These are phyloP conservation scores for Tulasnella sp. DNA, from an alignment of 768 basidiomycete genomes.

Conservation along the genomic window DNA sequence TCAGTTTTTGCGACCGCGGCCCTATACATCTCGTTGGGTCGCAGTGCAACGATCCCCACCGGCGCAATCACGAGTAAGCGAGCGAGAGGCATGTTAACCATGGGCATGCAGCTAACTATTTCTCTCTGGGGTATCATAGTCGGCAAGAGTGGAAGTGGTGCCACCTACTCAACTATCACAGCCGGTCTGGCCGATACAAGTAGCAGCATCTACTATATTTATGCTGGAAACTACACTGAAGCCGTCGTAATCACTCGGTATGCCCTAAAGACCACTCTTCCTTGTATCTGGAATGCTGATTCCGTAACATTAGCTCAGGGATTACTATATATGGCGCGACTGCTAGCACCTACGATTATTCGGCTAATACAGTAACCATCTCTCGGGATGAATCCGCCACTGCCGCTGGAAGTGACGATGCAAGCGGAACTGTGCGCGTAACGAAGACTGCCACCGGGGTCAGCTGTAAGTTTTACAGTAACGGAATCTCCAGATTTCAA, in stretches of 20 bases:
- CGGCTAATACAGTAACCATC: conserved; percentile 13
- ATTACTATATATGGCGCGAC: background rate
- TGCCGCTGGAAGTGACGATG: conserved; percentile 18
- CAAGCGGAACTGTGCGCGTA: conserved; percentile 19
- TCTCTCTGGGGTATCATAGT: background rate
- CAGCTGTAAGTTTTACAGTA: background rate
- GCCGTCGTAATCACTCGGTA: conserved; percentile 13
- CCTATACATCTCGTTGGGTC: background rate
- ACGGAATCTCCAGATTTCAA: background rate
- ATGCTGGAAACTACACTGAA: conserved; percentile 13
- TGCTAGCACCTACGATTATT: background rate
- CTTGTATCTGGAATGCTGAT: too few species aligned
- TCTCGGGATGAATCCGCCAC: conserved; percentile 18
- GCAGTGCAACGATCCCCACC: background rate
- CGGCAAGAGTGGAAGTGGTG: conserved; percentile 7
- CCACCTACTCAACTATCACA: conserved; percentile 12
- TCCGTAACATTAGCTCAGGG: background rate
- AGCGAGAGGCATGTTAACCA: too few species aligned
- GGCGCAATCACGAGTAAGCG: conserved; percentile 8
- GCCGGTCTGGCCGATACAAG: conserved; percentile 14
- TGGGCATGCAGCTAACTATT: background rate
- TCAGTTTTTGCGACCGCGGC: too few species aligned
- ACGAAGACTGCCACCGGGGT: conserved; percentile 12
- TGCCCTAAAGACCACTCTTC: too few species aligned
- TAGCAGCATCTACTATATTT: conserved; percentile 7